phyloP scores from a whole-genome alignment of 345 rosid genomes.

The Microcos paniculata region DNA sequence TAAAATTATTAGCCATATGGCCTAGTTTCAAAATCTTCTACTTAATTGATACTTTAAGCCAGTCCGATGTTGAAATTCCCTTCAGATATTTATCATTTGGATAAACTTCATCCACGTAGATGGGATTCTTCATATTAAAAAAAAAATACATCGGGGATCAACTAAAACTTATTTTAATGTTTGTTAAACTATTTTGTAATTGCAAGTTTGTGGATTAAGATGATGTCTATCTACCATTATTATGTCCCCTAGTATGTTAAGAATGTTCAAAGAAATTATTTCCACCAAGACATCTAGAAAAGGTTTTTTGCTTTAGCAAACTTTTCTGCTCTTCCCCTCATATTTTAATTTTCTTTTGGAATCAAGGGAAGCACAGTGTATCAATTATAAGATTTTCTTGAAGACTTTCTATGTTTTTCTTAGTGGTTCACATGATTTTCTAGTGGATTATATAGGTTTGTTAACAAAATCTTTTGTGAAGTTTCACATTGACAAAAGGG shows the following conservation, averaged over 20 bases:
- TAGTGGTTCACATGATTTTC: background rate
- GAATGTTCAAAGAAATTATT: slow-evolving; percentile 4
- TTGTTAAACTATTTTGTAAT: background rate
- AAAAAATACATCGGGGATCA: too few species aligned
- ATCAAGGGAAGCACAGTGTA: background rate
- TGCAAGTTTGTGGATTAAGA: slow-evolving; percentile 1
- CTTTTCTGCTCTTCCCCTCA: background rate
- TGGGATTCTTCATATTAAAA: background rate
- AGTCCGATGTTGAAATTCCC: background rate
- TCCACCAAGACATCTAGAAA: background rate
- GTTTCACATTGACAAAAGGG: background rate
- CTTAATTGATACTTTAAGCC: background rate
- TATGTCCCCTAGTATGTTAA: background rate
- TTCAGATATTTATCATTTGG: too few species aligned
- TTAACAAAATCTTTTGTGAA: background rate
- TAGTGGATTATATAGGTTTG: background rate
- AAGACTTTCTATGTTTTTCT: background rate
- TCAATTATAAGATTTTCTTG: slow-evolving; percentile 7
- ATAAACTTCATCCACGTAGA: background rate
- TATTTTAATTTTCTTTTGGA: background rate
- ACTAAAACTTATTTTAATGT: background rate
- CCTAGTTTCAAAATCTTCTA: background rate
- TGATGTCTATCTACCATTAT: slow-evolving; percentile 1
- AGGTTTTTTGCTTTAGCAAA: background rate
- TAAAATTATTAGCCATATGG: background rate